These are phyloP conservation scores for Limtongia smithiae DNA, from an alignment of 805 yeast genomes.

Conservation along the genomic window DNA sequence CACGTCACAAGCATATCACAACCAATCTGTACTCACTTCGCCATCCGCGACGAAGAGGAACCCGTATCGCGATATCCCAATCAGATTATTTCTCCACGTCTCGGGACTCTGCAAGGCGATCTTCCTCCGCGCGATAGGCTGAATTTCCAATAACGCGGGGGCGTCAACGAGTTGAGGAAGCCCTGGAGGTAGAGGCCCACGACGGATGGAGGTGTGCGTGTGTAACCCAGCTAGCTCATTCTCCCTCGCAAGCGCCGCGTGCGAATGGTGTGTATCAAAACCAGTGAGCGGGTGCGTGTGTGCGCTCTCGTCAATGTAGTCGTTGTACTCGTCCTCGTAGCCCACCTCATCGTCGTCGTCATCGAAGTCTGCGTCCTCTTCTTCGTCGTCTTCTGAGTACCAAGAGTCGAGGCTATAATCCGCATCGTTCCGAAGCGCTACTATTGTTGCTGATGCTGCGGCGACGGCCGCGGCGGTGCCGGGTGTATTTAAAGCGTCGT, in stretches of 20 bases:
- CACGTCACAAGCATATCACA: no score
- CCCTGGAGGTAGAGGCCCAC: background rate
- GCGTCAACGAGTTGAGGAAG: constrained; percentile 3
- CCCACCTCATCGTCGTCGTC: background rate
- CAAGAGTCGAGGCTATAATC: no score
- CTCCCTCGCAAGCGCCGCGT: no score
- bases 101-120: constrained; percentile 7
- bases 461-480: no score
- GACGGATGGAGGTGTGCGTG: no score
- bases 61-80: constrained; percentile 12
- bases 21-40: constrained; percentile 12
- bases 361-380: background rate
- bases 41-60: constrained; percentile 24
- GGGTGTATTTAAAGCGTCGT: no score
- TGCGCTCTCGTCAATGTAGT: background rate
- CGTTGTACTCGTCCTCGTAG: background rate
- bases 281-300: background rate
- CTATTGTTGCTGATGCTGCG: no score
- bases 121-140: constrained; percentile 9
- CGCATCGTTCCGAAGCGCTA: no score
- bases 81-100: constrained; percentile 22
- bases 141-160: constrained; percentile 5
- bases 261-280: no score
- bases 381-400: no score
- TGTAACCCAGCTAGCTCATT: no score